Evolutionary conservation across 139 green algal genomes (phyloP).

Genomic region (Chlorella ohadii): DNA sequence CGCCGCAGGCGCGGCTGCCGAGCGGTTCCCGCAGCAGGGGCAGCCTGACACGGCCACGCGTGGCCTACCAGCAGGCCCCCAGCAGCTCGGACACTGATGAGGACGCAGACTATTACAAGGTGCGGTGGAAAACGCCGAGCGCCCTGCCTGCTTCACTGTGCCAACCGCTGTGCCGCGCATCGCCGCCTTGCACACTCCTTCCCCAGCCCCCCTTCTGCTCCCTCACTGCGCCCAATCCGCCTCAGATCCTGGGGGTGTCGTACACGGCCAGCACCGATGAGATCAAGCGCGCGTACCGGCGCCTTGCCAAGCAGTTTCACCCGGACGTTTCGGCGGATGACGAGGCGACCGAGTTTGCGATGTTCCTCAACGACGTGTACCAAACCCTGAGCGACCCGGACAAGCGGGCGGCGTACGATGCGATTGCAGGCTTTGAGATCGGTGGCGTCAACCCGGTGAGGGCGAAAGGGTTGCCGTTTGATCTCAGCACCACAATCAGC

Average conservation of each 20-base stretch:
- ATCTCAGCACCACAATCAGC: too few relatives aligned
- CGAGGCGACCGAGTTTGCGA: constrained; percentile 30
- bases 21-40: neutral
- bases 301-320: constrained; percentile 47
- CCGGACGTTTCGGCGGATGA: constrained; percentile 41
- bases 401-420: constrained; percentile 38
- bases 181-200: neutral
- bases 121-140: neutral
- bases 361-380: constrained; percentile 51
- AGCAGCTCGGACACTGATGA: neutral
- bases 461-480: neutral
- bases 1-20: too few relatives aligned
- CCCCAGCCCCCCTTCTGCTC: neutral
- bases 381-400: constrained; percentile 47
- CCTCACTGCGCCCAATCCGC: neutral
- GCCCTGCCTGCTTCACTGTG: neutral
- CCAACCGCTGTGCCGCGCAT: neutral
- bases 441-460: constrained; percentile 26
- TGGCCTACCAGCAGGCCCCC: neutral
- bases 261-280: constrained; percentile 28
- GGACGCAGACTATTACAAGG: neutral
- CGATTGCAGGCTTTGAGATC: constrained; percentile 32
- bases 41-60: neutral
- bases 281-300: constrained; percentile 38
- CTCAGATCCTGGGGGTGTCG: constrained; percentile 24